Evolutionary conservation across 768 basidiomycete genomes (phyloP).

Genomic region (Boletus sp.): DNA sequence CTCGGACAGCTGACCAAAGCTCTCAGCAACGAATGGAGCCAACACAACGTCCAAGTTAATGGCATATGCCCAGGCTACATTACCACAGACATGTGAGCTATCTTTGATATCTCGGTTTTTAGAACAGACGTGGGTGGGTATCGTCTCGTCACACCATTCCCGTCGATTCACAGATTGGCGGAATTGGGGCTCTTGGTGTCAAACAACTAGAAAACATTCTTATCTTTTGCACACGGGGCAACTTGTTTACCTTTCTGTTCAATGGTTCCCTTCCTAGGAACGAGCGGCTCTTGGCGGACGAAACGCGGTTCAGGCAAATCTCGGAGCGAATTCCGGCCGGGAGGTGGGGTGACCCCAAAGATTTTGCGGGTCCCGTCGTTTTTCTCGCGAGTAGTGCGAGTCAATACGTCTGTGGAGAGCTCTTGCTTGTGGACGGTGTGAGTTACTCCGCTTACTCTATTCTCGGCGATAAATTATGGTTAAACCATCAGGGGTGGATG

Average conservation of each 20-base stretch:
- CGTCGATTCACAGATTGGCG: not conserved
- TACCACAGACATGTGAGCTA: conserved; percentile 76
- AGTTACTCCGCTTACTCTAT: conserved; percentile 28
- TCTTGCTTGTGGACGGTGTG: conserved; percentile 66
- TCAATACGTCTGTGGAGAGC: conserved; percentile 68
- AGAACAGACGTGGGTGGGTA: not conserved
- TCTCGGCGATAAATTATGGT: not conserved
- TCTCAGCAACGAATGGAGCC: conserved; percentile 91
- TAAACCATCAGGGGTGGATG: conserved; percentile 54
- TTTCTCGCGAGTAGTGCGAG: conserved; percentile 63
- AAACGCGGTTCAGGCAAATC: conserved; percentile 60
- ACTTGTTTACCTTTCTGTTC: conserved; percentile 8
- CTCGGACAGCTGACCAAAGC: conserved; percentile 84
- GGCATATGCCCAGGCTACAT: conserved; percentile 88
- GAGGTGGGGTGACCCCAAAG: conserved; percentile 62
- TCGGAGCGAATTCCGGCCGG: conserved; percentile 67
- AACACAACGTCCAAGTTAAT: conserved; percentile 85
- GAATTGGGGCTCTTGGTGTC: conserved; percentile 9
- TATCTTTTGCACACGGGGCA: conserved; percentile 4
- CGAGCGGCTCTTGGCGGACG: conserved; percentile 58
- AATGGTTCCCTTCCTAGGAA: conserved; percentile 45
- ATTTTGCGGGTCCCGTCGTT: conserved; percentile 66
- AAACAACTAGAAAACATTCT: not conserved
- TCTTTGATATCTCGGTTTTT: conserved; percentile 16
- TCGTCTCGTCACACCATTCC: conserved; percentile 1